phyloP scores from a whole-genome alignment of 2,329 filamentous ascomycete species.

The Byssothecium circinans region DNA sequence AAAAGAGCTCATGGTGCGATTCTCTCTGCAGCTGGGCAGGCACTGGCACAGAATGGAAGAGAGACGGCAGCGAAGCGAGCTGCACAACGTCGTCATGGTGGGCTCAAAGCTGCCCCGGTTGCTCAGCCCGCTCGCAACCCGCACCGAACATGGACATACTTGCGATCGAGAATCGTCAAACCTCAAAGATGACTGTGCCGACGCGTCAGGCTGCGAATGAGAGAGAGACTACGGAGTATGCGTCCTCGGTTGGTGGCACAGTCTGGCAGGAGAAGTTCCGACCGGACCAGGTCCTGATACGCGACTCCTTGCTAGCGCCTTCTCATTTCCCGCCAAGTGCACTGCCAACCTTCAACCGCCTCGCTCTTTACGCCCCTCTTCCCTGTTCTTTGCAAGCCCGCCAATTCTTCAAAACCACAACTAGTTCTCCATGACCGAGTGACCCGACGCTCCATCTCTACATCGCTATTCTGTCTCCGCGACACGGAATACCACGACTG shows the following conservation, averaged over 20 bases:
- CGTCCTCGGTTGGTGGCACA: too few species aligned
- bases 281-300: too few species aligned
- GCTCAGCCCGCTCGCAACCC: conserved; percentile 5
- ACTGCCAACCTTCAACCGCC: conserved; percentile 16
- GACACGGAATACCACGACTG: conserved; percentile 3
- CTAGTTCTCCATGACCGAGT: conserved; percentile 16
- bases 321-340: conserved; percentile 9
- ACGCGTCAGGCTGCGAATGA: too few species aligned
- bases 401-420: conserved; percentile 13
- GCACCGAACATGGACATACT: neutral
- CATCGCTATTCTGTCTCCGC: conserved; percentile 7
- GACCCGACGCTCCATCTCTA: conserved; percentile 11
- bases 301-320: too few species aligned
- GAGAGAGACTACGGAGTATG: too few species aligned
- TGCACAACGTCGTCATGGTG: conserved; percentile 21
- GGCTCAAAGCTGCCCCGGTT: neutral
- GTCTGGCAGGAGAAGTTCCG: too few species aligned
- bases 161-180: neutral
- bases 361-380: conserved; percentile 16
- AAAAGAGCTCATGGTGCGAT: too few species aligned
- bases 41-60: too few species aligned
- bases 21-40: too few species aligned
- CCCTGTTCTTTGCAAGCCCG: conserved; percentile 16
- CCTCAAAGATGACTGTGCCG: too few species aligned
- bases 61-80: too few species aligned